Conservation (phyloP, 352 stramenopile species). For the Pythium rhizo-oryzae region DNA sequence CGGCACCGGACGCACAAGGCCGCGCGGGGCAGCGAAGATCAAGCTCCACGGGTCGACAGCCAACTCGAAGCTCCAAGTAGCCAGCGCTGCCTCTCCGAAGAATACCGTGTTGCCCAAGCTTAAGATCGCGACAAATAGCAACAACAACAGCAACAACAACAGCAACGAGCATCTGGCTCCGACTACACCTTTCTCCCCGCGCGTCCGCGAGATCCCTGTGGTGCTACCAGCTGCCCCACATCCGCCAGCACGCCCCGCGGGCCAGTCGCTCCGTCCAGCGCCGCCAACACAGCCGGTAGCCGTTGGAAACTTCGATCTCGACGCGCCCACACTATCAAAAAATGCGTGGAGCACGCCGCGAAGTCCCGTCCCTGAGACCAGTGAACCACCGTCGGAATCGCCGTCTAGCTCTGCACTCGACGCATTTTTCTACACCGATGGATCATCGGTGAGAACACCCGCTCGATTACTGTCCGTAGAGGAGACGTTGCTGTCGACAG, state of each 20-base stretch:
- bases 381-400: slow-evolving; percentile 8
- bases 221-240: slow-evolving; percentile 10
- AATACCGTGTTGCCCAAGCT: slow-evolving; percentile 21
- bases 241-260: slow-evolving; percentile 1
- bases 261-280: slow-evolving; percentile 2
- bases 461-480: slow-evolving; percentile 49
- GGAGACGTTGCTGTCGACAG: slow-evolving; percentile 41
- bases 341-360: slow-evolving; percentile 62
- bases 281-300: slow-evolving; percentile 11
- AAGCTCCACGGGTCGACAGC: slow-evolving; percentile 15
- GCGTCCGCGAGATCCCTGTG: slow-evolving; percentile 27
- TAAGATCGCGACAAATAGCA: slow-evolving; percentile 13
- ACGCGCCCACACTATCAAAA: slow-evolving; percentile 36
- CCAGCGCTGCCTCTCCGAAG: neutral
- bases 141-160: slow-evolving; percentile 30
- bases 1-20: slow-evolving; percentile 11
- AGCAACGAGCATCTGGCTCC: slow-evolving; percentile 16
- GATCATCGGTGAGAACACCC: slow-evolving; percentile 30
- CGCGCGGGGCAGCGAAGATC: slow-evolving; percentile 22
- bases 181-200: slow-evolving; percentile 34
- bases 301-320: slow-evolving; percentile 7
- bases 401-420: slow-evolving; percentile 11
- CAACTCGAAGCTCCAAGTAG: slow-evolving; percentile 4
- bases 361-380: slow-evolving; percentile 26
- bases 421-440: slow-evolving; percentile 40